Base-by-base conservation (phyloP, 306 rosid species). In the Rubus idaeus region DNA sequence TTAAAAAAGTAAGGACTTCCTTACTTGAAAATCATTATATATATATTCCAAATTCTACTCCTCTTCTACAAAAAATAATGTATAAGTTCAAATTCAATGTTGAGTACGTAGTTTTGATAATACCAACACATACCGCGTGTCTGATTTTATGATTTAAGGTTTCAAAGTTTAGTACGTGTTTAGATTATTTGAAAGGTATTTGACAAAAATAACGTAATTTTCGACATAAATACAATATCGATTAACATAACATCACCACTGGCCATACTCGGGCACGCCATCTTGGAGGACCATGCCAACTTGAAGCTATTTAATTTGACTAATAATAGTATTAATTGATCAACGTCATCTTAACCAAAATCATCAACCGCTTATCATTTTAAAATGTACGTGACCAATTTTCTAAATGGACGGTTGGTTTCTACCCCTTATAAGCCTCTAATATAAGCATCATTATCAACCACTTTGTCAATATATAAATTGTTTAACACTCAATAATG, bases 181-280 rank as follows among this genome's bases (percentile, higher is more conserved):
- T 30, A 30, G 35, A 30, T 30, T 30, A 30, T 30, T 30, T 30
- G 2, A 30, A 30, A 30, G 2, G 2, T 30, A 30, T 30, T 30
- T 30, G 35, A 30, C 35, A 30, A 30, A 30, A 30, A 0, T 30
- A 30, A 45, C 49, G 4, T 56, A 56, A 2, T n/a, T 3, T 11
- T 23, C 10, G 6, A 58, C 64, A 12, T 47, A 47, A 46, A 47
- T 23, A 8, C 11, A 1, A n/a, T 10, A 58, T 23, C 64, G 21
- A 20, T 35, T 17, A 12, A 10, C 17, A 23, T 7, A 23, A 23
- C 52, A 4, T 58, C 39, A 58, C 23, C 39, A 8, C 42, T 42
- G 30, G 68, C 68, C 18, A 62, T 35, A 62, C 42, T 62, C 67
- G 42, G 13, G 42, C 41, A 30, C 67, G 67, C 67, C 42, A 62